Base-by-base conservation (phyloP, 495 filamentous ascomycete genomes). In the Patellaria atrata region DNA sequence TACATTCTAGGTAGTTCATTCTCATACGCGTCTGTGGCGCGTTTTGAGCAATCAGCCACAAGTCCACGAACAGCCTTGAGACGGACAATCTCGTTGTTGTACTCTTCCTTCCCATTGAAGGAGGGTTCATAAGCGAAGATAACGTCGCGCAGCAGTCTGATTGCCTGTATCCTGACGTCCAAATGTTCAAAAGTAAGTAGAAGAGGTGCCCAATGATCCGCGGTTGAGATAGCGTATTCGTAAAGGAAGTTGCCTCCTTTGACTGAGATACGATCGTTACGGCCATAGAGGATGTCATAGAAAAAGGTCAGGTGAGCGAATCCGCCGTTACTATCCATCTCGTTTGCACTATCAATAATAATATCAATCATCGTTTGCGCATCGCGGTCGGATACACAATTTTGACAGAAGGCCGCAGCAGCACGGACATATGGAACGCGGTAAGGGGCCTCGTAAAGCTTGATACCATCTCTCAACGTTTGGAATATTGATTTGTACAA, bases 351-450 rank as follows among this genome's bases (percentile, higher is more conserved):
- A 18, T 36, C 43, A 9, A 27, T 29, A 3, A 45, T 38, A 5
- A 26, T 22, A 3, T 38, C 41, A 18, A 47, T 31, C 14, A 43
- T 38, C 4, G 11, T 13, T 14, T 24, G 28, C 9, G 32, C 37
- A 12, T 40, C 24, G 7, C 20, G 14, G n/a, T 19, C 6, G 11
- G 7, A 33, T 8, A 22, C 38, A 16, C 20, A 42, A 31, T 27
- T 39, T 27, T 38, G 12, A 20, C 46, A 50, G 30, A 39, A 50
- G 1, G 29, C 11, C 5, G 45, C 14, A 6, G 46, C 46, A 2
- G 46, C 42, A 27, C 41, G 42, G 0, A 45, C 38, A 23, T 43
- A 50, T 11, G 38, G 30, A 18, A 42, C 34, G 1, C 30, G 33
- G 24, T 29, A 27, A 6, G 45, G 41, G 11, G 41, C 27, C 3